Percentiles rank a stretch among this genome's conserved stretches.
Evolutionary conservation across 805 yeast species (phyloP).

Genomic region (Clavispora fructus): DNA sequence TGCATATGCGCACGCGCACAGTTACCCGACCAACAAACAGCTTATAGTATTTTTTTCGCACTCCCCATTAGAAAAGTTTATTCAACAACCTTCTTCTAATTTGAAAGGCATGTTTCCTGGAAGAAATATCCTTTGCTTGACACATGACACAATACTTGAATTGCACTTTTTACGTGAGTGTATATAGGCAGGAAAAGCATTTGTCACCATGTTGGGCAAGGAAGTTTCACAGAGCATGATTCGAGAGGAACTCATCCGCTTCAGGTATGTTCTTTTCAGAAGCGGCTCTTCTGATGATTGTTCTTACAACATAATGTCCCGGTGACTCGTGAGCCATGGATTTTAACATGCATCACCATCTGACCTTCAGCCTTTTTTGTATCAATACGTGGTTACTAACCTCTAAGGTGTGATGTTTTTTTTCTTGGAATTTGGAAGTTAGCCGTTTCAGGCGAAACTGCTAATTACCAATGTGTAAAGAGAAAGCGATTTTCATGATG

Average conservation of each 20-base stretch:
- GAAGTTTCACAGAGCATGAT: no score
- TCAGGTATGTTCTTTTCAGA: slow-evolving; percentile 5
- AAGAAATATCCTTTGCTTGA: neutral
- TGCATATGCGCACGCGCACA: neutral
- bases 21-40: neutral
- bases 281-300: slow-evolving; percentile 14
- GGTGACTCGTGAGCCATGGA: slow-evolving; percentile 76
- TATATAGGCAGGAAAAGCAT: slow-evolving; percentile 7
- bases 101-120: slow-evolving; percentile 1
- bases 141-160: slow-evolving; percentile 3
- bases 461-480: slow-evolving; percentile 4
- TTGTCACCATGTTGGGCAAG: slow-evolving; percentile 2
- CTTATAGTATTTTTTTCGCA: neutral
- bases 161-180: slow-evolving; percentile 1
- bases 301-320: slow-evolving; percentile 23
- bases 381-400: slow-evolving; percentile 1
- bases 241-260: slow-evolving; percentile 1
- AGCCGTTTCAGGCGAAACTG: slow-evolving; percentile 13
- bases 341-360: slow-evolving; percentile 96
- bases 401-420: neutral
- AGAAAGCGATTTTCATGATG: slow-evolving; percentile 46
- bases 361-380: slow-evolving; percentile 39
- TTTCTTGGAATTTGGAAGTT: slow-evolving; percentile 2
- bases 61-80: neutral
- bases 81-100: neutral